These are phyloP conservation scores for Daldinia sp. DNA, from an alignment of 2,329 filamentous ascomycete species.

Conservation along the genomic window DNA sequence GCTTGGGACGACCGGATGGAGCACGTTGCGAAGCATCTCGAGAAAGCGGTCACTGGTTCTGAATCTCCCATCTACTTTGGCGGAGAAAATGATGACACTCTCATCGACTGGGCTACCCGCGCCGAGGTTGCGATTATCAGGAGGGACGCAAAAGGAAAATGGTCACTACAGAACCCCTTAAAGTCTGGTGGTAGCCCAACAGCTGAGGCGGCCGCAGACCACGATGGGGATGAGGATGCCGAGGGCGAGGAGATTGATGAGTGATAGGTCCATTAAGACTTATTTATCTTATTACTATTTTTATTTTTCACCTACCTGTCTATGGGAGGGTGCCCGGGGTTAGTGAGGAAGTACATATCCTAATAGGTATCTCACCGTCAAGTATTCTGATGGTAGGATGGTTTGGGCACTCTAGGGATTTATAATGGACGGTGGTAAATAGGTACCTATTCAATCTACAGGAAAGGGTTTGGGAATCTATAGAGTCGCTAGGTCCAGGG, in stretches of 20 bases:
- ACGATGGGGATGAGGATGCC: conserved; percentile 42
- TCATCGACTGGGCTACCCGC: conserved; percentile 45
- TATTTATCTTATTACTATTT: not conserved
- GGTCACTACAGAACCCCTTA: conserved; percentile 45
- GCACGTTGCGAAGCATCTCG: conserved; percentile 83
- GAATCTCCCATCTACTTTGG: conserved; percentile 44
- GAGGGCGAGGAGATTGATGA: conserved; percentile 46
- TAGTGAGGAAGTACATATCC: conserved; percentile 10
- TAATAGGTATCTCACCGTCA: conserved; percentile 12
- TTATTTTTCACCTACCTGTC: conserved; percentile 4
- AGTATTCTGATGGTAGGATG: not conserved
- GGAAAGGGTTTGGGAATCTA: conserved; percentile 1
- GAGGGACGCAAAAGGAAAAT: conserved; percentile 38
- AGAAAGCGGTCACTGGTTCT: conserved; percentile 55
- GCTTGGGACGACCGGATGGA: conserved; percentile 88
- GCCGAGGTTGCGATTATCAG: conserved; percentile 44
- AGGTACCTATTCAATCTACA: conserved; percentile 20
- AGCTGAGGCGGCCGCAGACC: conserved; percentile 1
- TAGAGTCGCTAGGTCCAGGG: conserved; percentile 12
- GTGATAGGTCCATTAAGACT: conserved; percentile 7
- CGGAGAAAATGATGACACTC: conserved; percentile 41
- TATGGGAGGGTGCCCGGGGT: not conserved
- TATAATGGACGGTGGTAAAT: conserved; percentile 23
- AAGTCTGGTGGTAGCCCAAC: conserved; percentile 30
- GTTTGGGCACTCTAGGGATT: conserved; percentile 1